Base-by-base conservation (phyloP, 1,284 basidiomycete genomes). In the Xerocomus cyaneibrunnescens region DNA sequence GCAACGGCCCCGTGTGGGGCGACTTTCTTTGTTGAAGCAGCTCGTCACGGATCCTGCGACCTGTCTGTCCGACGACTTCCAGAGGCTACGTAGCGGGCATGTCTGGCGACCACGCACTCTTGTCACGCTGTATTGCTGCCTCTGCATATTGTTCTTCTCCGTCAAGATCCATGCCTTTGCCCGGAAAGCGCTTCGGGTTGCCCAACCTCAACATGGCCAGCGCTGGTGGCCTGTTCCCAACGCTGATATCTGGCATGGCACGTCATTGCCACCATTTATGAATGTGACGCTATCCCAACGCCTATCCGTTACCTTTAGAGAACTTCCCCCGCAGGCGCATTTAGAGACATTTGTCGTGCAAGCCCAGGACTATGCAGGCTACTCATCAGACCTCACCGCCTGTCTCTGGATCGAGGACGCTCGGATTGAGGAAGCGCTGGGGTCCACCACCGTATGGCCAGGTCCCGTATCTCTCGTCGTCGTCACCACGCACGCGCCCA, bases 401-500 rank as follows among this genome's bases (percentile, higher is more conserved):
- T 84, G 81, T 61, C 59, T 81, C 7, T 84, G 83, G 83, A 59
- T 69, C 17, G 70, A 73, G 16, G 69, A 72, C 35, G 59, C 62
- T 16, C 66, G 71, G 5, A 41, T 79, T 16, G 65, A 72, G 10
- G 45, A 59, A 19, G 49, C 25, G 23, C 62, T 32, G 80, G 76
- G 7, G 12, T 51, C 57, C 76, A 66, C 68, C 12, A 50, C 64
- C 0, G 58, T 62, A 16, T 86, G 84, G 84, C 62, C 71, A 57
- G 84, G 79, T 14, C 77, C 80, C 0, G 71, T 83, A 9, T 85
- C 83, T 16, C 64, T 85, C 0, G 58, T 85, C 5, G 61, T 87
- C 39, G 71, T 73, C 17, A 79, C 79, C 9, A 59, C 67, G 17
- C 52, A 60, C 7, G 45, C 49, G 4, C 69, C 69, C 13, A 54